Evolutionary conservation across 495 filamentous ascomycete genomes (phyloP).

Genomic region (Xylaria longipes): DNA sequence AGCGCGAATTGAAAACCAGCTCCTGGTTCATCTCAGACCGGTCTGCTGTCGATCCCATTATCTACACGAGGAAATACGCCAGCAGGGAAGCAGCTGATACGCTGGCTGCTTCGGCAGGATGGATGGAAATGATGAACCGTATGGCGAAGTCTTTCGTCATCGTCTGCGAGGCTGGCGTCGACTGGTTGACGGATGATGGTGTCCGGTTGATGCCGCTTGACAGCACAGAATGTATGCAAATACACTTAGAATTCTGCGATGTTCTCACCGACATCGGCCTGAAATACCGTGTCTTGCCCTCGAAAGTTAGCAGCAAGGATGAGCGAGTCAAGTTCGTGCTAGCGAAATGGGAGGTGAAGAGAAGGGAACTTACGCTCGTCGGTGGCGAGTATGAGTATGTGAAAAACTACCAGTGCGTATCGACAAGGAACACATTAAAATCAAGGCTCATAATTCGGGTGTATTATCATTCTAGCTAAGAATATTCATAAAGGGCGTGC

Average conservation of each 20-base stretch:
- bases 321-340: constrained; percentile 23
- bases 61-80: constrained; percentile 51
- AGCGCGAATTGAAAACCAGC: constrained; percentile 11
- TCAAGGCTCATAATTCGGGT: background rate
- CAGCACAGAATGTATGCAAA: constrained; percentile 45
- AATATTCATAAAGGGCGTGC: background rate
- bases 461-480: constrained; percentile 5
- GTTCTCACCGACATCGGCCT: constrained; percentile 34
- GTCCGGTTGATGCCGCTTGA: constrained; percentile 57
- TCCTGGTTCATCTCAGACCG: constrained; percentile 59
- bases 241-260: constrained; percentile 42
- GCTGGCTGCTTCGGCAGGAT: constrained; percentile 39
- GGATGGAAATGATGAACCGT: constrained; percentile 42
- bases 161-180: constrained; percentile 51
- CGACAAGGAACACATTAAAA: background rate
- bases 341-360: constrained; percentile 17
- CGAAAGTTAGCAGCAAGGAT: constrained; percentile 1
- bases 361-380: background rate
- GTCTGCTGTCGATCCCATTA: constrained; percentile 56
- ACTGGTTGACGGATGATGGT: constrained; percentile 57
- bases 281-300: constrained; percentile 37
- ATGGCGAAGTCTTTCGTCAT: constrained; percentile 51
- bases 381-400: background rate
- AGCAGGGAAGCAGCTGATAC: constrained; percentile 37
- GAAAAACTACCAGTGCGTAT: background rate